phyloP scores from a whole-genome alignment of 2,329 filamentous ascomycete species.

The Arthrobotrys entomopaga region DNA sequence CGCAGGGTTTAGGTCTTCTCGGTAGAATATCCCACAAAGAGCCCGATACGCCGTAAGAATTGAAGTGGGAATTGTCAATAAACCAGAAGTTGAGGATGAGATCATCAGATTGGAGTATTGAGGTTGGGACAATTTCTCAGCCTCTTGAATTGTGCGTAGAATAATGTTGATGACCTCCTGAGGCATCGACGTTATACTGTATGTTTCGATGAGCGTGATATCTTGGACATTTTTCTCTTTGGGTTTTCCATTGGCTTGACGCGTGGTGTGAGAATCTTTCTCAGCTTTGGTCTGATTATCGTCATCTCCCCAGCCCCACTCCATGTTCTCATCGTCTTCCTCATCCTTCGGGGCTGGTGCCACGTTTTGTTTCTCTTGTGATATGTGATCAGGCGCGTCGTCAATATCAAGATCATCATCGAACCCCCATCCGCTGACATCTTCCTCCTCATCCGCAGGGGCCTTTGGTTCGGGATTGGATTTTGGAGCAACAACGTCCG shows the following conservation, averaged over 20 bases:
- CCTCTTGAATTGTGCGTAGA: constrained; percentile 70
- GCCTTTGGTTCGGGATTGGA: constrained; percentile 37
- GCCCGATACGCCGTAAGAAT: constrained; percentile 82
- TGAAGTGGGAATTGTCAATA: constrained; percentile 78
- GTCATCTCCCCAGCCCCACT: constrained; percentile 84
- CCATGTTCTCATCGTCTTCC: constrained; percentile 63
- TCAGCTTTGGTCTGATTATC: constrained; percentile 71
- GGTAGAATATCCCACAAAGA: constrained; percentile 78
- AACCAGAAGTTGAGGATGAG: constrained; percentile 73
- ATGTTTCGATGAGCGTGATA: constrained; percentile 83
- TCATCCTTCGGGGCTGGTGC: constrained; percentile 50
- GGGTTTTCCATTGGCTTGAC: constrained; percentile 58
- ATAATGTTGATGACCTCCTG: constrained; percentile 78
- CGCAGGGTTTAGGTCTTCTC: constrained; percentile 70
- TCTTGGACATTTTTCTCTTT: constrained; percentile 63
- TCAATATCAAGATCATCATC: constrained; percentile 61
- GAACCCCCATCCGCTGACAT: constrained; percentile 67
- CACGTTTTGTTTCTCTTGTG: neutral
- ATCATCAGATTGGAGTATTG: constrained; percentile 68
- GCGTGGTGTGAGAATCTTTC: constrained; percentile 50
- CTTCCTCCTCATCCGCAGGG: constrained; percentile 60
- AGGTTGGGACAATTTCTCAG: constrained; percentile 60
- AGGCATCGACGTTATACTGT: constrained; percentile 88
- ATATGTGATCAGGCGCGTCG: constrained; percentile 59
- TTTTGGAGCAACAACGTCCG: constrained; percentile 54